Evolutionary conservation across 805 yeast species (phyloP).

Genomic region (Hanseniaspora pseudoguilliermondii): DNA sequence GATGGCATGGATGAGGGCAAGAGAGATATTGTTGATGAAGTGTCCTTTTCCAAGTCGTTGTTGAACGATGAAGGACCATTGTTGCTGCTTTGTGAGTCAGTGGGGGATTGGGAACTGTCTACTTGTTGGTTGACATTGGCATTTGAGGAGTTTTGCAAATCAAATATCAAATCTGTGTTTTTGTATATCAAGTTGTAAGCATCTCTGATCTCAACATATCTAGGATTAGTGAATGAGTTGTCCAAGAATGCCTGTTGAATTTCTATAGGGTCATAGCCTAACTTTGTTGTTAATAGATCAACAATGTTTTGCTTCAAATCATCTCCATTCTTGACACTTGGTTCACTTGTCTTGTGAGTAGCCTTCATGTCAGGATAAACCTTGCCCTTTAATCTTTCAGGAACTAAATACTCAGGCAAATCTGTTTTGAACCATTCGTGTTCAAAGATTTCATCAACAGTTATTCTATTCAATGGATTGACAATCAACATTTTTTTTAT

Average conservation of each 20-base stretch:
- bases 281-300: slow-evolving; percentile 57
- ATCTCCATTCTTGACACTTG: slow-evolving; percentile 16
- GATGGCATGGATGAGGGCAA: slow-evolving; percentile 89
- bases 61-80: slow-evolving; percentile 11
- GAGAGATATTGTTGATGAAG: slow-evolving; percentile 72
- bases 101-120: slow-evolving; percentile 38
- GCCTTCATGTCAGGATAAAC: slow-evolving; percentile 2
- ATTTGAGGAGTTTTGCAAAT: slow-evolving; percentile 44
- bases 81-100: slow-evolving; percentile 14
- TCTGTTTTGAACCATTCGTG: slow-evolving; percentile 86
- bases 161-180: slow-evolving; percentile 56
- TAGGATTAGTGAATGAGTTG: slow-evolving; percentile 34
- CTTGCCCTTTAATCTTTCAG: slow-evolving; percentile 26
- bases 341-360: slow-evolving; percentile 26
- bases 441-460: slow-evolving; percentile 81
- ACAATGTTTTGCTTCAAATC: slow-evolving; percentile 68
- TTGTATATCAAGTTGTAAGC: slow-evolving; percentile 76
- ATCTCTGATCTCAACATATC: slow-evolving; percentile 65
- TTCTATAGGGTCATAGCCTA: slow-evolving; percentile 83
- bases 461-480: slow-evolving; percentile 84
- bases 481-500: slow-evolving; percentile 87
- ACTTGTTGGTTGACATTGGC: slow-evolving; percentile 16
- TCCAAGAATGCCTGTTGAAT: slow-evolving; percentile 53
- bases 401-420: slow-evolving; percentile 65
- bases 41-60: slow-evolving; percentile 23